A percentile compares a stretch with the other conserved stretches of the same genome.
These are phyloP conservation scores for Vanderwaltozyma yarrowii DNA, from an alignment of 805 yeast species.

Conservation along the genomic window DNA sequence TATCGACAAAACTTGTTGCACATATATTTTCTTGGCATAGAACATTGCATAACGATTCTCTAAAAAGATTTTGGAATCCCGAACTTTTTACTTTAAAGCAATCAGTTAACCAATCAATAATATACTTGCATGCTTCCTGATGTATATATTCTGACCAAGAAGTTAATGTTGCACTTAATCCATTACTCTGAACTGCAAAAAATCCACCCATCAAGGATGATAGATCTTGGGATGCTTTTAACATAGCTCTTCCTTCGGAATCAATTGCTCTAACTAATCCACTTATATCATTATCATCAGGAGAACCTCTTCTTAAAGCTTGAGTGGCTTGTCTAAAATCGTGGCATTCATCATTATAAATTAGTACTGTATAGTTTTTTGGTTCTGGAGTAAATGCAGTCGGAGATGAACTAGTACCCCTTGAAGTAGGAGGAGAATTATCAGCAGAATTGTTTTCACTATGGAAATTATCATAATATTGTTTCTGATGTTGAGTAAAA, in stretches of 20 bases:
- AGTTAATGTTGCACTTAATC: slow-evolving; percentile 48
- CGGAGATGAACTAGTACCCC: too few species aligned
- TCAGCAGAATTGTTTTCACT: slow-evolving; percentile 2
- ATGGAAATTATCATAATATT: background rate
- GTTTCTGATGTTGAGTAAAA: background rate
- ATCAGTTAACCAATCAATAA: slow-evolving; percentile 42
- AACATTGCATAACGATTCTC: slow-evolving; percentile 35
- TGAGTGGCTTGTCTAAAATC: slow-evolving; percentile 44
- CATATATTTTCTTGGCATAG: slow-evolving; percentile 27
- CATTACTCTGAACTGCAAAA: slow-evolving; percentile 34
- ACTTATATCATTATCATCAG: slow-evolving; percentile 26
- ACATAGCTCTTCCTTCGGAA: slow-evolving; percentile 38
- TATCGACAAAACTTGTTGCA: slow-evolving; percentile 7
- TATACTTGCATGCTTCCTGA: slow-evolving; percentile 35
- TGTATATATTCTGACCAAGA: slow-evolving; percentile 41
- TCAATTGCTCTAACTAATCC: slow-evolving; percentile 32
- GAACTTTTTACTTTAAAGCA: slow-evolving; percentile 31
- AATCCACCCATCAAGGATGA: slow-evolving; percentile 25
- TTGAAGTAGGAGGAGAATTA: background rate
- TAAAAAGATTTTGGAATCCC: slow-evolving; percentile 31
- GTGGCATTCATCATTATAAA: slow-evolving; percentile 75
- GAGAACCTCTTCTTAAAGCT: slow-evolving; percentile 33
- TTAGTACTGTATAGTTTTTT: slow-evolving; percentile 37
- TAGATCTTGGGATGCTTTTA: slow-evolving; percentile 28
- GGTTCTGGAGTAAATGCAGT: background rate